Evolutionary conservation across 192 early-diverging fungal species (phyloP), one percentile per base, ranked within the genome.

Genomic region (Jimgerdemannia lactiflua): DNA sequence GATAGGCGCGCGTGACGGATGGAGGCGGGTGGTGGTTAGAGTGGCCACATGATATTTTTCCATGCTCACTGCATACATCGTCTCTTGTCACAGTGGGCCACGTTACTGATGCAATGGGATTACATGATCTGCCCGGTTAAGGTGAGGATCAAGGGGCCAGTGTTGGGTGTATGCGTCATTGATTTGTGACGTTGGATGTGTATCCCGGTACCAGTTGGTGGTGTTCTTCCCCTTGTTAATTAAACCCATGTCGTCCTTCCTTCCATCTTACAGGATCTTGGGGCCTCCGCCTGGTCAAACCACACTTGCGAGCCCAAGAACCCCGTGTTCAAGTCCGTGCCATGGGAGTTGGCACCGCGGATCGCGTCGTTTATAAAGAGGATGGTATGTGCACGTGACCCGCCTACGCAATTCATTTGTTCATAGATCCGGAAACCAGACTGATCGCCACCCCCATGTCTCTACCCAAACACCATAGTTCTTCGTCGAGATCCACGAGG

Each of bases 91-190:
- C 80, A 86, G 81, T 81, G 78, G 71, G 75, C 85, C 39, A 87
- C 82, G 3, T 54, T 90, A 39, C 82, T 90, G 72, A 78, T 85
- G 67, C 75, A 74, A 74, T 90, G 77, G 64, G 80, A 87, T 29
- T 90, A 90, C 67, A 86, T 90, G 85, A 86, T 85, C 43, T 90
- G 89, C 68, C 89, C 89, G 18, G 89, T 88, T 64, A 83, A 85
- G 77, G 77, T 80, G 77, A 71, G 67, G 29, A 29, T 70, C 4
- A 8, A 59, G 54, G 66, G 29, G 42, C 42, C n/a, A n/a, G n/a
- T n/a, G n/a, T n/a, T n/a, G n/a, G n/a, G n/a, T n/a, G 69, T 17
- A 41, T 18, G 43, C 19, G 69, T 70, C 14, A 70, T 39, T 18
- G 11, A 65, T 59, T 65, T 73, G 8, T 69, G 29, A 69, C 18